Evolutionary conservation across 768 basidiomycete genomes (phyloP), one percentile per base, ranked within the genome.

Genomic region (Holtermannia corniformis): DNA sequence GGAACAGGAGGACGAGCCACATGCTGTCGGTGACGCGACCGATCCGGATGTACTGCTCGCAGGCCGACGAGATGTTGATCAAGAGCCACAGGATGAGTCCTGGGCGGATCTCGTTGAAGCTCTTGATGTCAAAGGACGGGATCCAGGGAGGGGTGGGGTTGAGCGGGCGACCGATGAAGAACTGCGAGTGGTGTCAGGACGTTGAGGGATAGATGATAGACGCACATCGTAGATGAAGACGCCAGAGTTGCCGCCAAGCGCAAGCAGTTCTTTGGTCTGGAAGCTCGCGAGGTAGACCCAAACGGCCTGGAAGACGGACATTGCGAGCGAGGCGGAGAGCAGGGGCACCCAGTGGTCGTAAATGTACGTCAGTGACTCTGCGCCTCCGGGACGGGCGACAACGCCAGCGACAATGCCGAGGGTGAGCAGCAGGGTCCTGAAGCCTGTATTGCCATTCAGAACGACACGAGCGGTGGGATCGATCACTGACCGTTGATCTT

Each of bases 321-420:
- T 89, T 55, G 83, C 54, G 25, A 91, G 60, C 1, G 90, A 79
- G 0, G 90, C 88, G 13, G 91, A 89, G 32, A 85, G 72, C 54
- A 99, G 81, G 43, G 90, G 90, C 44, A 91, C 73, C 84, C 86
- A 97, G 75, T 87, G 86, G 58, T 93, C 81, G 73, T 95, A 90
- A 56, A 95, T 68, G 74, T 89, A 88, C 0, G 90, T 89, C 75
- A 95, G 86, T 0, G 85, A 78, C 54, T 81, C 75, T 24, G 84
- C 82, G 1, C 95, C 95, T 57, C 77, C 80, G 7, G 70, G 70
- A 51, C 82, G 82, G 53, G 80, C 74, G 67, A 95, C 81, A 49
- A 78, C 73, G 13, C 87, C 90, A 11, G 75, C 72, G 1, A 81
- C 76, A 52, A 89, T 68, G 48, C 88, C 90, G 56, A 93, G 68